Percentiles rank a stretch among this genome's conserved stretches.
These are phyloP conservation scores for Chaetoscypha palmicola DNA, from an alignment of 2,329 filamentous ascomycete genomes.

Conservation along the genomic window DNA sequence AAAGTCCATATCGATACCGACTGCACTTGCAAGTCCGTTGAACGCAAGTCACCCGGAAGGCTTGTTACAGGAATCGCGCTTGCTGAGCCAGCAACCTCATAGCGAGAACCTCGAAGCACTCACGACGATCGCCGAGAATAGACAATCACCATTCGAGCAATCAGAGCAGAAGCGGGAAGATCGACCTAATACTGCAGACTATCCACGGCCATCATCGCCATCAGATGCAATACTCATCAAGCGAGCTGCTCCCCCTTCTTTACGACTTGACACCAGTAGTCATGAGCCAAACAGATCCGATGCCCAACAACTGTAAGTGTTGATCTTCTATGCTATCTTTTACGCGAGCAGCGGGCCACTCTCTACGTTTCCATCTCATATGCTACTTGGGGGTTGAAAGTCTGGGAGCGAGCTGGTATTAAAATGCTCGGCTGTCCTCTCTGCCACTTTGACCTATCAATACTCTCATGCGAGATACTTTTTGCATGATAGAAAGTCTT, in stretches of 20 bases:
- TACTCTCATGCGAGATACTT: too few species aligned
- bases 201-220: conserved; percentile 26
- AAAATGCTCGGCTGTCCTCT: too few species aligned
- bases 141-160: conserved; percentile 6
- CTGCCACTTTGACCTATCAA: too few species aligned
- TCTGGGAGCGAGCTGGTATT: too few species aligned
- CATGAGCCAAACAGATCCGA: conserved; percentile 11
- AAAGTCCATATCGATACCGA: conserved; percentile 8
- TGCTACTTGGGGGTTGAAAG: too few species aligned
- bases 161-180: background rate
- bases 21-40: conserved; percentile 4
- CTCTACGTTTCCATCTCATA: too few species aligned
- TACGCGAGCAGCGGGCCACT: background rate
- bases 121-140: conserved; percentile 22
- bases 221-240: conserved; percentile 31
- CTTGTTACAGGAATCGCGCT: background rate
- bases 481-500: too few species aligned
- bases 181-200: background rate
- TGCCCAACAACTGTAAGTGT: conserved; percentile 19
- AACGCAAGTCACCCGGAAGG: background rate
- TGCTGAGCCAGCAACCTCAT: background rate
- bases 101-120: conserved; percentile 20
- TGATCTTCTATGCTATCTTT: background rate
- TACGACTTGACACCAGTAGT: conserved; percentile 20
- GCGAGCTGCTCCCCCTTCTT: conserved; percentile 19